Percentiles rank a stretch among this genome's conserved stretches.
These are phyloP conservation scores for Sporothrix curviconia DNA, from an alignment of 2,329 filamentous ascomycete genomes.

Conservation along the genomic window DNA sequence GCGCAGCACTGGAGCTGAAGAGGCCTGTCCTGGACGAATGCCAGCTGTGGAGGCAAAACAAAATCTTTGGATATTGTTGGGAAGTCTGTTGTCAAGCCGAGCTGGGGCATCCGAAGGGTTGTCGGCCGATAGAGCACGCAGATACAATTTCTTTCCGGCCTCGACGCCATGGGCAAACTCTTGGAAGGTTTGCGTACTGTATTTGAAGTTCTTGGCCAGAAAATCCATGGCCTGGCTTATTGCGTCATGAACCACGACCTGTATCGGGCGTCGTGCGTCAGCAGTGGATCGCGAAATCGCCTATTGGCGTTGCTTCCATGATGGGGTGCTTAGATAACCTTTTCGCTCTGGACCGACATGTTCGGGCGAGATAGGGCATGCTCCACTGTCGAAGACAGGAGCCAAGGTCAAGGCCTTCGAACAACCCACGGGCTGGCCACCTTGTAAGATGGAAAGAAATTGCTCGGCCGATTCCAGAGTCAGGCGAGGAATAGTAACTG, in stretches of 20 bases:
- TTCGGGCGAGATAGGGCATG: slow-evolving; percentile 57
- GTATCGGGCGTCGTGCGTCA: too few relatives aligned
- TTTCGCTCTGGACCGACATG: slow-evolving; percentile 55
- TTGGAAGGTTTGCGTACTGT: slow-evolving; percentile 61
- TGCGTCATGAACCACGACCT: slow-evolving; percentile 71
- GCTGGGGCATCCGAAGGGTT: slow-evolving; percentile 64
- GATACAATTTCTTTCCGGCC: slow-evolving; percentile 59
- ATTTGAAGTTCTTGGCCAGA: slow-evolving; percentile 73
- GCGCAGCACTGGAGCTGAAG: slow-evolving; percentile 72
- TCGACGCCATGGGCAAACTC: slow-evolving; percentile 57
- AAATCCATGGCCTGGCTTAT: slow-evolving; percentile 67
- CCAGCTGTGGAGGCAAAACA: slow-evolving; percentile 55
- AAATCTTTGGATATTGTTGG: slow-evolving; percentile 65
- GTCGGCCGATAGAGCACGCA: slow-evolving; percentile 67
- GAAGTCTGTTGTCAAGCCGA: slow-evolving; percentile 65
- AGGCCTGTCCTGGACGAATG: slow-evolving; percentile 51
- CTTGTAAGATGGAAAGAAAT: slow-evolving; percentile 54
- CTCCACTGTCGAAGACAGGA: slow-evolving; percentile 62
- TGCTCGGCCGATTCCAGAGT: slow-evolving; percentile 45
- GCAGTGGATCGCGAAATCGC: too few relatives aligned
- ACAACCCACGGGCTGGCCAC: slow-evolving; percentile 56
- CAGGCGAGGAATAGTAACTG: slow-evolving; percentile 41
- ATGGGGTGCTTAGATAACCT: too few relatives aligned
- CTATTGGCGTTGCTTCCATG: too few relatives aligned
- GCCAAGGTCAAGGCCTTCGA: slow-evolving; percentile 62